These are phyloP conservation scores for Spencermartinsiella ligniputridi DNA, from an alignment of 1,139 yeast species.

Conservation along the genomic window DNA sequence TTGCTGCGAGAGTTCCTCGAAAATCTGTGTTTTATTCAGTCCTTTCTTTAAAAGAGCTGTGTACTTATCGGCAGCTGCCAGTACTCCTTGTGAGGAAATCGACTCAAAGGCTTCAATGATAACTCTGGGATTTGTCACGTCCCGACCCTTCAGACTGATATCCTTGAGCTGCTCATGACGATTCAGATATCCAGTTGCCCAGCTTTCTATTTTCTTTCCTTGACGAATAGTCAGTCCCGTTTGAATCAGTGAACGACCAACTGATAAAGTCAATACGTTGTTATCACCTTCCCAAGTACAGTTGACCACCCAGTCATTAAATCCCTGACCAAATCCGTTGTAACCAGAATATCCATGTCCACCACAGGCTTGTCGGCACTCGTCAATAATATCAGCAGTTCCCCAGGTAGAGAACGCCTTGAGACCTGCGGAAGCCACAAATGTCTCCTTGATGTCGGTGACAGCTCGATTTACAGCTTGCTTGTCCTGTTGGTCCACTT, in stretches of 20 bases:
- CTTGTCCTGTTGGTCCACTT: conserved; percentile 30
- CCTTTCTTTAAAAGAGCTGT: conserved; percentile 26
- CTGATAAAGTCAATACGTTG: conserved; percentile 75
- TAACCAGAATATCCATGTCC: conserved; percentile 94
- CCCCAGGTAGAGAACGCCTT: conserved; percentile 91
- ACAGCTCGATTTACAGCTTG: conserved; percentile 42
- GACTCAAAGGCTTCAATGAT: conserved; percentile 40
- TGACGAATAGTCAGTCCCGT: conserved; percentile 29
- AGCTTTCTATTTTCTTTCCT: conserved; percentile 32
- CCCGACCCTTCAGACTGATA: conserved; percentile 25
- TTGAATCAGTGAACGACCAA: conserved; percentile 51
- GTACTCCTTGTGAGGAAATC: conserved; percentile 36
- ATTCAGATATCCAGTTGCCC: conserved; percentile 29
- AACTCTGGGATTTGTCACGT: conserved; percentile 31
- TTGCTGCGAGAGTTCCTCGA: conserved; percentile 41
- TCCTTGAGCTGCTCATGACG: conserved; percentile 21
- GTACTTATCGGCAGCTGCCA: conserved; percentile 33
- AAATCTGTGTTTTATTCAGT: conserved; percentile 34
- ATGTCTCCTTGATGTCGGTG: conserved; percentile 65
- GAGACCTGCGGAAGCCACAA: conserved; percentile 81
- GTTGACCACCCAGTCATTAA: conserved; percentile 90
- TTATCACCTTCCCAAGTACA: conserved; percentile 99
- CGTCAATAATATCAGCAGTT: conserved; percentile 72
- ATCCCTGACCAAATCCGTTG: conserved; percentile 85
- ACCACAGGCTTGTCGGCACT: conserved; percentile 91